phyloP scores from a whole-genome alignment of 225 moss, liverwort and hornwort genomes.

The Sphagnum contortum region DNA sequence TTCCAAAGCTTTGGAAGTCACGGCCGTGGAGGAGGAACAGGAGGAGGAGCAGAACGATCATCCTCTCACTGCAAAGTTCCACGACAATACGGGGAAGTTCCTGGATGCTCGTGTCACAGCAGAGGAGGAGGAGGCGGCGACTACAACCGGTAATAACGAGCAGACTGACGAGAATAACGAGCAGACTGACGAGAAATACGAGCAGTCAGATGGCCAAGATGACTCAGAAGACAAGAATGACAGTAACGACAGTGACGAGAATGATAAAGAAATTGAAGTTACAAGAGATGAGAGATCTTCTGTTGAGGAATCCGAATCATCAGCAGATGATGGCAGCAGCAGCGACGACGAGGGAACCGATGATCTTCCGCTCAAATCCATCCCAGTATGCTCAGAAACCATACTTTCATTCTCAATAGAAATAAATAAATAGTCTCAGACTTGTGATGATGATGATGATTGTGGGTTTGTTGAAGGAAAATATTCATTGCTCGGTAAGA shows the following conservation, averaged over 20 bases:
- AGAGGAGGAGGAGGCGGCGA: too few relatives aligned
- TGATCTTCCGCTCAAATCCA: conserved; percentile 20
- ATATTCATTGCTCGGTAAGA: too few relatives aligned
- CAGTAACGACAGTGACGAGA: conserved; percentile 13
- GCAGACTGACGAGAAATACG: conserved; percentile 13
- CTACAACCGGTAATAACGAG: not conserved
- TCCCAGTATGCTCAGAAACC: conserved; percentile 41
- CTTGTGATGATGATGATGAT: too few relatives aligned
- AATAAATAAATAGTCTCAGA: too few relatives aligned
- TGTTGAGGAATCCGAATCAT: conserved; percentile 27
- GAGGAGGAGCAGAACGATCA: too few relatives aligned
- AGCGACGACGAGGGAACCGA: conserved; percentile 13
- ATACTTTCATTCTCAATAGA: too few relatives aligned
- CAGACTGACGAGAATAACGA: conserved; percentile 11
- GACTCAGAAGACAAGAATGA: conserved; percentile 3
- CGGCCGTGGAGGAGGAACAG: too few relatives aligned
- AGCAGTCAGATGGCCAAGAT: conserved; percentile 5
- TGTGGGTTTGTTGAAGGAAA: too few relatives aligned
- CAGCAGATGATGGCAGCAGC: conserved; percentile 19
- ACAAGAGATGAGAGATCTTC: conserved; percentile 34
- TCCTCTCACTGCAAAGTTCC: too few relatives aligned
- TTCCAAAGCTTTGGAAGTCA: too few relatives aligned
- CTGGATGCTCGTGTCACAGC: too few relatives aligned
- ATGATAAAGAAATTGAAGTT: conserved; percentile 5
- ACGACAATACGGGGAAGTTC: too few relatives aligned